Conservation (phyloP, 495 filamentous ascomycete species). For the Aspergillus diversus region DNA sequence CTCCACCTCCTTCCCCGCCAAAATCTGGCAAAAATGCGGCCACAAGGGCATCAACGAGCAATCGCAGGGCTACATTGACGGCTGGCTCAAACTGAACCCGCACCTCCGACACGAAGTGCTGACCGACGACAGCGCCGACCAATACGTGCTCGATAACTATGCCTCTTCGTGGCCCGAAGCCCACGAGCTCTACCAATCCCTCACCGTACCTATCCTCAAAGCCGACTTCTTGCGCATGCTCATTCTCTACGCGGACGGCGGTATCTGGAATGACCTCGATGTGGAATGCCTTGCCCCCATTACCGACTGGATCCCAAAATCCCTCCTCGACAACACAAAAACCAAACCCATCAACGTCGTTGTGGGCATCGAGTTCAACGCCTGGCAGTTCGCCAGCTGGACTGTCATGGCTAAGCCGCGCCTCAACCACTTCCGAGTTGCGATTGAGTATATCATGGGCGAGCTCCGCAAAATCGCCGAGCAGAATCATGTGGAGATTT, state of each 20-base stretch:
- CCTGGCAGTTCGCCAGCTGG: constrained; percentile 44
- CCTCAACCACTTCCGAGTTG: constrained; percentile 16
- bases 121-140: constrained; percentile 36
- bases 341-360: constrained; percentile 35
- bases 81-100: constrained; percentile 37
- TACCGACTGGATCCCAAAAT: constrained; percentile 40
- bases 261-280: constrained; percentile 52
- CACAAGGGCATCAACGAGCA: constrained; percentile 21
- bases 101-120: constrained; percentile 39
- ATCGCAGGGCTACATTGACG: constrained; percentile 19
- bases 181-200: constrained; percentile 29
- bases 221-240: constrained; percentile 49
- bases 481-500: constrained; percentile 11
- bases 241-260: constrained; percentile 44
- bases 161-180: constrained; percentile 29
- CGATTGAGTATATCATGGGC: constrained; percentile 19
- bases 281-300: constrained; percentile 39
- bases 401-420: constrained; percentile 42
- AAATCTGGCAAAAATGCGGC: constrained; percentile 41
- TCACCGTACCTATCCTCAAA: constrained; percentile 38
- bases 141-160: constrained; percentile 36
- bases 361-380: constrained; percentile 47
- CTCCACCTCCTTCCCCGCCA: constrained; percentile 20
- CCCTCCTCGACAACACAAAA: constrained; percentile 16
- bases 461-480: constrained; percentile 15